Conservation (phyloP, 345 rosid genomes). For the Streptanthus diversifolius region DNA sequence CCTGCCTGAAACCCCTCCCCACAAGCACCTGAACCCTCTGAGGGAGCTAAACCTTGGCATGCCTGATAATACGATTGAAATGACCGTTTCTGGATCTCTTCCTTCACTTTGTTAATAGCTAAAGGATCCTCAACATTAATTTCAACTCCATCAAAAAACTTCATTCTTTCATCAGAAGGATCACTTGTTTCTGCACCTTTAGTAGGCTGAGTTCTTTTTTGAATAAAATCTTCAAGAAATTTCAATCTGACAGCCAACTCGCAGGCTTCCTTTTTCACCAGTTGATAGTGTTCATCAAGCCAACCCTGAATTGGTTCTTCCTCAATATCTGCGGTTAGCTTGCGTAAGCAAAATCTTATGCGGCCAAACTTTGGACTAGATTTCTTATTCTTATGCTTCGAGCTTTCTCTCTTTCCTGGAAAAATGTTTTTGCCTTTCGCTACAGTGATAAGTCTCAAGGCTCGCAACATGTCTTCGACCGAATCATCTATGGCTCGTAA, state of each 20-base stretch:
- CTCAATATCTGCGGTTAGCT: conserved; percentile 79
- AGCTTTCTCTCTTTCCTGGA: conserved; percentile 62
- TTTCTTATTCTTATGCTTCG: conserved; percentile 67
- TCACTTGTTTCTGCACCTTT: conserved; percentile 52
- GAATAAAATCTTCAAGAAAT: conserved; percentile 64
- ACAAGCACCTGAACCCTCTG: conserved; percentile 86
- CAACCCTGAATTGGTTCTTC: conserved; percentile 98
- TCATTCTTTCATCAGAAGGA: conserved; percentile 45
- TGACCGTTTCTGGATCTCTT: conserved; percentile 62
- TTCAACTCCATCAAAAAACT: conserved; percentile 57
- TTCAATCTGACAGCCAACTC: conserved; percentile 90
- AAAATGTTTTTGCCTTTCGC: conserved; percentile 55
- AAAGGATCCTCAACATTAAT: conserved; percentile 59
- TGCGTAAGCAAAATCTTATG: conserved; percentile 69
- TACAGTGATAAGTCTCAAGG: conserved; percentile 67
- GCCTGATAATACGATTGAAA: conserved; percentile 83
- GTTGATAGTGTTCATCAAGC: conserved; percentile 92
- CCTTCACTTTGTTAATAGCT: conserved; percentile 55
- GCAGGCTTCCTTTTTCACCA: conserved; percentile 77
- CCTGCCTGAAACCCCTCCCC: conserved; percentile 85
- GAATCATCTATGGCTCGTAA: conserved; percentile 98
- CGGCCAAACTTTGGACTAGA: conserved; percentile 75
- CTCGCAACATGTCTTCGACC: conserved; percentile 88
- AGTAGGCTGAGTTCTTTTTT: conserved; percentile 41
- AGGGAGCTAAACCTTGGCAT: conserved; percentile 64